Evolutionary conservation across 2,329 filamentous ascomycete genomes (phyloP).

Genomic region (Sarocladiaceae sp.): DNA sequence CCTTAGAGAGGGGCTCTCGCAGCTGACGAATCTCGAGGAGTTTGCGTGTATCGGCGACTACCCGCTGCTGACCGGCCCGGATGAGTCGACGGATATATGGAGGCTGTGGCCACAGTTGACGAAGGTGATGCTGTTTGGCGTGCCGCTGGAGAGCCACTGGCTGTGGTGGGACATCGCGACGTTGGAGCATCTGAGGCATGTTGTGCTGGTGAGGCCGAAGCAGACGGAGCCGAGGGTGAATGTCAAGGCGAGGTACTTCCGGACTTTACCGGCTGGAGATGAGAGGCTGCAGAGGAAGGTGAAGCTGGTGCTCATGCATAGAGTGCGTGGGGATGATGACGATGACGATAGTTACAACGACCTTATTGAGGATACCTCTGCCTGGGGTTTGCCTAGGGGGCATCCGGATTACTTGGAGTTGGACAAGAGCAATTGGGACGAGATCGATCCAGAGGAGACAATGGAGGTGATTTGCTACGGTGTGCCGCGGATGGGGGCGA

Average conservation of each 20-base stretch:
- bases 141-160: conserved; percentile 27
- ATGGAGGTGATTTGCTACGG: conserved; percentile 33
- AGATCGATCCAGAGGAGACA: conserved; percentile 27
- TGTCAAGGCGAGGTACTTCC: conserved; percentile 36
- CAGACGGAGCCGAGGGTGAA: conserved; percentile 22
- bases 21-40: conserved; percentile 37
- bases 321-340: conserved; percentile 13
- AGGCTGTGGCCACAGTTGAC: conserved; percentile 34
- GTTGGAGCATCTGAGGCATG: conserved; percentile 29
- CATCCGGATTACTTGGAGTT: conserved; percentile 3
- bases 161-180: conserved; percentile 33
- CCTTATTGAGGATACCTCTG: neutral
- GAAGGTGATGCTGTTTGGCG: conserved; percentile 37
- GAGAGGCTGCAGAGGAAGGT: conserved; percentile 20
- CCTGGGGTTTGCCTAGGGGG: conserved; percentile 14
- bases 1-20: conserved; percentile 38
- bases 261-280: conserved; percentile 22
- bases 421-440: conserved; percentile 19
- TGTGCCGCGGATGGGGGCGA: conserved; percentile 33
- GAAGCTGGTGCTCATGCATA: conserved; percentile 25
- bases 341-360: neutral
- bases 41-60: conserved; percentile 42
- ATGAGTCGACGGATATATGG: conserved; percentile 34
- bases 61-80: conserved; percentile 31
- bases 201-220: conserved; percentile 35